Evolutionary conservation across 257 asterid genomes (phyloP), one percentile per base, ranked within the genome.

Genomic region (Dorcoceras hygrometricum): DNA sequence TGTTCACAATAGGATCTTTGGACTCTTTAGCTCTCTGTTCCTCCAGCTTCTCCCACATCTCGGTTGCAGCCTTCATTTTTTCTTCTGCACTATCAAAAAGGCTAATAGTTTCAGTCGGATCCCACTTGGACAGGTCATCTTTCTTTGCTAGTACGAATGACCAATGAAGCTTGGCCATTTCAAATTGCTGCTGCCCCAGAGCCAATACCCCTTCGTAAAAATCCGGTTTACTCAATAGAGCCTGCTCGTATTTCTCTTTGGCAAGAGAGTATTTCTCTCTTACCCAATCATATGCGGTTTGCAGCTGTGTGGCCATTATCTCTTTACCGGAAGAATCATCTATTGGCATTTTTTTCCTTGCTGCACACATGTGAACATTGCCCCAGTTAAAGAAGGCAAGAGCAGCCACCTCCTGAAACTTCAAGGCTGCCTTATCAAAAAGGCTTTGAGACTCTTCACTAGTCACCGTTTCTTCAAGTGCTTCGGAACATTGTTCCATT

Each of bases 121-220:
- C 96, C 99, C 96, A 94, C 19, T 83, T 78, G 11, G 82, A 84
- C n/a, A 94, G 72, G 62, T 87, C 91, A 10, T 86, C 90, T 75
- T 94, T 90, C 77, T 87, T 90, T 1, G 98, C 98, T 25, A 88
- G 60, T 54, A 88, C 82, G 43, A 81, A 94, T 3, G 99, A 90
- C 97, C 99, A 94, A 32, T 88, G 94, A 29, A 94, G 99, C 67
- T 94, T 94, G 2, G 97, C 96, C 99, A 88, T 90, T 75, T 94
- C 99, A 73, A 94, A 94, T 63, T 94, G 99, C 71, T 55, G 59
- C 59, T 55, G 59, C 27, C 59, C 59, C 59, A 55, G 59, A 19
- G 59, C 59, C 59, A 55, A 55, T 2, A 55, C 20, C 12, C 59
- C 59, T 55, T 55, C 25, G 16, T 55, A 55, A 55, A 55, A 55